Percentiles rank a stretch among this genome's conserved stretches.
phyloP scores from a whole-genome alignment of 1,139 yeast species.

The Sugiyamaella pinicola region DNA sequence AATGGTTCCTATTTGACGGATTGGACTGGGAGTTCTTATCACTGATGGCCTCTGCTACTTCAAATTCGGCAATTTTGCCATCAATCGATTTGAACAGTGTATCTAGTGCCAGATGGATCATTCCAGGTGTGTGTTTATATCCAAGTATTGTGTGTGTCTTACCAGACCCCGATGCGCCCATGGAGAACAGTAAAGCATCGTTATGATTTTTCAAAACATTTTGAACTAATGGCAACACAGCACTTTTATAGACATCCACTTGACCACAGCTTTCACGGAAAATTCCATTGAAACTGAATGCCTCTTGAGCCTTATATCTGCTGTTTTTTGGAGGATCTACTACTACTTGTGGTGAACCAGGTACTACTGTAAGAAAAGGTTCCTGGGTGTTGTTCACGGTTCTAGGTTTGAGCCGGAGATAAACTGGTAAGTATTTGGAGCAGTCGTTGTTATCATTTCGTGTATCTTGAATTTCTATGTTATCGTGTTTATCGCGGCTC shows the following conservation, averaged over 20 bases:
- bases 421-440: constrained; percentile 39
- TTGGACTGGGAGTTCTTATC: constrained; percentile 29
- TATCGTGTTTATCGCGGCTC: too few relatives aligned
- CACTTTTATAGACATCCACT: constrained; percentile 39
- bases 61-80: constrained; percentile 47
- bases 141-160: constrained; percentile 44
- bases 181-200: constrained; percentile 50
- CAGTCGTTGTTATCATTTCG: not conserved
- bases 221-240: constrained; percentile 40
- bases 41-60: constrained; percentile 39
- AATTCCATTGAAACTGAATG: constrained; percentile 43
- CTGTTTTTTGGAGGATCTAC: constrained; percentile 35
- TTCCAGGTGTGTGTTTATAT: constrained; percentile 38
- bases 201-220: constrained; percentile 40
- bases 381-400: constrained; percentile 24
- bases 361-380: constrained; percentile 28
- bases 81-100: constrained; percentile 51
- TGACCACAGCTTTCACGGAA: constrained; percentile 40
- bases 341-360: constrained; percentile 23
- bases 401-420: constrained; percentile 43
- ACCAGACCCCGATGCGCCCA: constrained; percentile 57
- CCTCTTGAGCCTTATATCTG: constrained; percentile 36
- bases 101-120: constrained; percentile 41
- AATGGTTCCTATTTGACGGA: not conserved
- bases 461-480: not conserved